Evolutionary conservation across 176 grass and related monocot genomes (phyloP), one percentile per base, ranked within the genome.

Genomic region (Zoysia japonica): DNA sequence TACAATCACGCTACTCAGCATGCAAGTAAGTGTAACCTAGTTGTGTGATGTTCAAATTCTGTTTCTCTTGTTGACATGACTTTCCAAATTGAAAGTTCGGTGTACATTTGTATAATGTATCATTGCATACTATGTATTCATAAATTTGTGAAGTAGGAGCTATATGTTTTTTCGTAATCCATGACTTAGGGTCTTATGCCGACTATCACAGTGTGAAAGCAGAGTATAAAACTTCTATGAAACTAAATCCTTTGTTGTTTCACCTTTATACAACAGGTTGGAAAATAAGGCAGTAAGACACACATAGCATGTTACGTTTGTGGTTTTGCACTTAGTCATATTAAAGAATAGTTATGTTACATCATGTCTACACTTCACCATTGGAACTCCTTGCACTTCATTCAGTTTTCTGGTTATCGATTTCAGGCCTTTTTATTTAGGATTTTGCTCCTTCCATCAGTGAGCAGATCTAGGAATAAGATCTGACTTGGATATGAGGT

Each of bases 1-100:
- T 97, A 82, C 83, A 87, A 87, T 74, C 71, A 49, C 93, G 93
- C 46, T 93, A 89, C 83, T 93, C 90, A 43, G 66, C 73, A 74
- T 87, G 85, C 80, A 76, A 97, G 93, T 97, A 93, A 97, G 90
- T 61, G 28, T 42, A 54, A 20, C 52, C 46, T 57, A 61, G 70
- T 51, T 5, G 0, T 84, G 15, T 16, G 15, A 82, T 91, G 40
- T 89, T 78, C 28, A 39, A 76, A 42, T 16, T 43, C 70, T 28
- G 59, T 9, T 6, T 76, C 36, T 65, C 16, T 54, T 35, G 74
- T 67, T 76, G 12, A 53, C 48, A 59, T 79, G 73, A 71, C 46
- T 61, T 71, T 72, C 14, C 6, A 62, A 60, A 59, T 76, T 11
- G 56, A 38, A 59, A 5, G 28, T 28, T 28, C 41, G 13, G n/a